Conservation (phyloP, 257 asterid species). For the Jasminum sambac region DNA sequence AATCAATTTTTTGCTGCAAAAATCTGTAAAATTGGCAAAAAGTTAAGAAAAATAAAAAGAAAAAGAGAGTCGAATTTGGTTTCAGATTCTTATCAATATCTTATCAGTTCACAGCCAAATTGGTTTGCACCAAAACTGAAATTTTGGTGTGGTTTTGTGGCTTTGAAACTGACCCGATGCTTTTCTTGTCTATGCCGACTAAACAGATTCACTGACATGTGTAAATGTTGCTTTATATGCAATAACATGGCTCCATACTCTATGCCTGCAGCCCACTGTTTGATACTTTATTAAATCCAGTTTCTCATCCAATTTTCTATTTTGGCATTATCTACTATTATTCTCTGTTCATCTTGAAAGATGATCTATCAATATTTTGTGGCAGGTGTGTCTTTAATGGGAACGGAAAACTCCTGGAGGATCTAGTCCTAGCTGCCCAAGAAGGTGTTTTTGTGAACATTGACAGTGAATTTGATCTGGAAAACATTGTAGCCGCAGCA, state of each 20-base stretch:
- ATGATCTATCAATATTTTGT: slow-evolving; percentile 3
- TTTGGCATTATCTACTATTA: neutral
- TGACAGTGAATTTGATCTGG: slow-evolving; percentile 93
- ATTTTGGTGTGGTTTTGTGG: too few species aligned
- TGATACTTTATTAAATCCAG: slow-evolving; percentile 9
- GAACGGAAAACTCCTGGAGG: slow-evolving; percentile 85
- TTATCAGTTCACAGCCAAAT: too few species aligned
- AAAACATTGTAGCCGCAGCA: slow-evolving; percentile 79
- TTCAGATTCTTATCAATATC: too few species aligned
- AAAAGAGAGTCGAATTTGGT: too few species aligned
- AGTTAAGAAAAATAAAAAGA: too few species aligned
- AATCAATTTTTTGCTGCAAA: too few species aligned
- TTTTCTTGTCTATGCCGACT: neutral
- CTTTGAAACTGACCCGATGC: too few species aligned
- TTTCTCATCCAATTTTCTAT: neutral
- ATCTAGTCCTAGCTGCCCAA: slow-evolving; percentile 86
- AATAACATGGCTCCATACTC: neutral
- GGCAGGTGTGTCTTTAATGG: slow-evolving; percentile 92
- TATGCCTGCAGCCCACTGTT: neutral
- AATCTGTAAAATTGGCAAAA: too few species aligned
- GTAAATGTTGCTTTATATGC: neutral
- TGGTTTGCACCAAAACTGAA: too few species aligned
- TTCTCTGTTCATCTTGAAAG: slow-evolving; percentile 2
- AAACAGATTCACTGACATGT: neutral
- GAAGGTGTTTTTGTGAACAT: slow-evolving; percentile 86